Conservation (phyloP, 805 yeast genomes). For the Saturnispora galanensis region DNA sequence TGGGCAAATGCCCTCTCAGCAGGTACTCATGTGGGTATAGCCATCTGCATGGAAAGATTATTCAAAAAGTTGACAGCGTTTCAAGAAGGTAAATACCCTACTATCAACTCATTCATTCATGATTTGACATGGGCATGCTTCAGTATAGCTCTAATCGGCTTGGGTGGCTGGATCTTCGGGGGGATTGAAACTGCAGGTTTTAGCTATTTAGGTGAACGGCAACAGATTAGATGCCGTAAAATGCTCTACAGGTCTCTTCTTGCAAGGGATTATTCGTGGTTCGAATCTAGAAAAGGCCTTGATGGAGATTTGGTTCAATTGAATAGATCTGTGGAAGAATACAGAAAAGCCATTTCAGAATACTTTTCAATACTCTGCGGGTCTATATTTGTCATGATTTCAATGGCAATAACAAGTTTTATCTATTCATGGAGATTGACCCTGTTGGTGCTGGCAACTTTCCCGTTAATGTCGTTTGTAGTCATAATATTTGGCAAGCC, state of each 20-base stretch:
- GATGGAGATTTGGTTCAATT: conserved; percentile 58
- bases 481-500: conserved; percentile 42
- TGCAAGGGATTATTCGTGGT: conserved; percentile 46
- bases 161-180: conserved; percentile 32
- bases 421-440: conserved; percentile 81
- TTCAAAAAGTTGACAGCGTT: conserved; percentile 37
- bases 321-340: conserved; percentile 67
- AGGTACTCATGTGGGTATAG: conserved; percentile 46
- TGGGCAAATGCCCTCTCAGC: conserved; percentile 38
- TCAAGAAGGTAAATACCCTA: conserved; percentile 25
- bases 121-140: conserved; percentile 29
- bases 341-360: conserved; percentile 59
- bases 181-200: conserved; percentile 54
- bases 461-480: conserved; percentile 54
- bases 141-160: conserved; percentile 37
- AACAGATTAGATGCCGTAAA: conserved; percentile 47
- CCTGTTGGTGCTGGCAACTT: conserved; percentile 57
- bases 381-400: conserved; percentile 41
- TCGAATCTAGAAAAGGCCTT: conserved; percentile 45
- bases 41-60: conserved; percentile 57
- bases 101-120: conserved; percentile 24
- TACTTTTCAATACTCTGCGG: conserved; percentile 49
- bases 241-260: conserved; percentile 37
- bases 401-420: conserved; percentile 56
- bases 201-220: conserved; percentile 64